A percentile compares a stretch with the other conserved stretches of the same genome.
These are phyloP conservation scores for Curvularia hawaiiensis DNA, from an alignment of 2,329 filamentous ascomycete genomes.

Conservation along the genomic window DNA sequence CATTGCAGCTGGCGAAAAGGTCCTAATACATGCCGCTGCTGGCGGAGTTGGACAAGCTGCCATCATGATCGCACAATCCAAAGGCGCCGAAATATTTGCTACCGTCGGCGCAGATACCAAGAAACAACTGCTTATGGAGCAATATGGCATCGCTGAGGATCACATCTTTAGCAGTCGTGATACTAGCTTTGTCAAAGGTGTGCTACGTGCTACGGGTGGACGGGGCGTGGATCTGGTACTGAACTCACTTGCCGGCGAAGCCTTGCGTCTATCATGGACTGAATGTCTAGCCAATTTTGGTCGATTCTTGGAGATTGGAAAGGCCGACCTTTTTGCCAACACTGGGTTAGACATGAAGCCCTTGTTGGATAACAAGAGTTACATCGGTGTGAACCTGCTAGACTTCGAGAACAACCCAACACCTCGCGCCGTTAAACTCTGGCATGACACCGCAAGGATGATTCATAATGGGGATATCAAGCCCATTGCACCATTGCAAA, in stretches of 20 bases:
- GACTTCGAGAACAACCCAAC: constrained; percentile 7
- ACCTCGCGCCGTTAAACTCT: not conserved
- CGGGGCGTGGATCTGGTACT: constrained; percentile 43
- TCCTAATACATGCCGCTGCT: constrained; percentile 36
- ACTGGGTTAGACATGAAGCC: constrained; percentile 20
- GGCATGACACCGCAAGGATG: constrained; percentile 6
- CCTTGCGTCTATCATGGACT: constrained; percentile 28
- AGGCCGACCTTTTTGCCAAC: constrained; percentile 17
- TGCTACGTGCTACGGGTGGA: constrained; percentile 23
- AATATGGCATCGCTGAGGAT: constrained; percentile 23
- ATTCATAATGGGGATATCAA: constrained; percentile 7
- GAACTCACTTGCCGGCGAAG: constrained; percentile 37
- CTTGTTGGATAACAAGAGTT: constrained; percentile 13
- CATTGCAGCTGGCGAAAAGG: constrained; percentile 29
- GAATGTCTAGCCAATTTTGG: constrained; percentile 36
- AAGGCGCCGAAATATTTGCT: constrained; percentile 23
- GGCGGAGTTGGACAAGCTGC: constrained; percentile 32
- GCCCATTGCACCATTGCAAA: constrained; percentile 10
- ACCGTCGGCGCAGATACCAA: constrained; percentile 23
- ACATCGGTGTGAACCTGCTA: constrained; percentile 12
- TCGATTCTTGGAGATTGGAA: constrained; percentile 34
- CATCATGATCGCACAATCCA: constrained; percentile 26
- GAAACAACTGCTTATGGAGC: constrained; percentile 17
- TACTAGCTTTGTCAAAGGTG: constrained; percentile 13
- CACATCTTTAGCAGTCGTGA: constrained; percentile 37